These are phyloP conservation scores for Coprinopsis cinerea DNA, from an alignment of 768 basidiomycete genomes.

Conservation along the genomic window DNA sequence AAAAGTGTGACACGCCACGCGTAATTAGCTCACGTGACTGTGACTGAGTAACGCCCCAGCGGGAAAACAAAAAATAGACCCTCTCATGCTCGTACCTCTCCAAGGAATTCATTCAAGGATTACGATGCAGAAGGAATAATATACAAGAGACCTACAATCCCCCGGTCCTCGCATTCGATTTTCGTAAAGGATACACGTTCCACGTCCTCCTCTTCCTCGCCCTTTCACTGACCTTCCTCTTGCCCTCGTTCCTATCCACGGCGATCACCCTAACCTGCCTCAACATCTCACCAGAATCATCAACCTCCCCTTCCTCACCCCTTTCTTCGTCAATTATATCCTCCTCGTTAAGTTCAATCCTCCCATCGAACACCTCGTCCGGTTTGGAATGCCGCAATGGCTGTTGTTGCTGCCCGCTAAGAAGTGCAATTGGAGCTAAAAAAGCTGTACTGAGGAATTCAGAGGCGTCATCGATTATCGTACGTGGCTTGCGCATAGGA, in stretches of 20 bases:
- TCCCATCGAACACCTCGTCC: constrained; percentile 60
- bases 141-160: too few species aligned
- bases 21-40: constrained; percentile 10
- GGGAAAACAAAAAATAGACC: too few species aligned
- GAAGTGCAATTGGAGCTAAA: constrained; percentile 51
- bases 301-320: constrained; percentile 72
- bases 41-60: too few species aligned
- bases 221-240: constrained; percentile 22
- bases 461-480: constrained; percentile 67
- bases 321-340: constrained; percentile 77
- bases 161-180: constrained; percentile 30
- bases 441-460: constrained; percentile 59
- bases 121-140: too few species aligned
- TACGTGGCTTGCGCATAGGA: constrained; percentile 61
- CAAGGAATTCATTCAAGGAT: too few species aligned
- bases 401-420: constrained; percentile 29
- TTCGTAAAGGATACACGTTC: constrained; percentile 32
- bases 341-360: constrained; percentile 70
- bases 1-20: constrained; percentile 11
- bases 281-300: constrained; percentile 57
- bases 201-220: constrained; percentile 33
- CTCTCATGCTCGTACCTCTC: too few species aligned
- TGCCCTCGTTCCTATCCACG: constrained; percentile 26
- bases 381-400: constrained; percentile 45
- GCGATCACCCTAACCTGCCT: constrained; percentile 50